phyloP scores from a whole-genome alignment of 805 yeast genomes.

The Jamesozyma spencerorum region DNA sequence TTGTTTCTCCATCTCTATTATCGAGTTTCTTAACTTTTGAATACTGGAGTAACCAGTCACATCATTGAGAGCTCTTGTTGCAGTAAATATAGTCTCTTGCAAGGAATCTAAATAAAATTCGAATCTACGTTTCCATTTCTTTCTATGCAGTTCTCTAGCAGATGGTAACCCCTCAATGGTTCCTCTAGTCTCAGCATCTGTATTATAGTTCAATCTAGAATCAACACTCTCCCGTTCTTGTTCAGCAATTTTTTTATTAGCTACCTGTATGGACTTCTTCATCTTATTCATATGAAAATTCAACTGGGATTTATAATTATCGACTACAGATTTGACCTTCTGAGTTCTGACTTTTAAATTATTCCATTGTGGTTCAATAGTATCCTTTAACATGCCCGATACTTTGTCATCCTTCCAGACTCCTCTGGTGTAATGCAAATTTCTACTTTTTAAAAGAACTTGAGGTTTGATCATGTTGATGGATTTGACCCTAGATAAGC shows the following conservation, averaged over 20 bases:
- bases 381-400: not conserved
- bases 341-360: not conserved
- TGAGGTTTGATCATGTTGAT: no score
- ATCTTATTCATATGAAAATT: slow-evolving; percentile 22
- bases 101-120: slow-evolving; percentile 45
- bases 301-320: slow-evolving; percentile 12
- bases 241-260: slow-evolving; percentile 30
- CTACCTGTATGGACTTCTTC: slow-evolving; percentile 30
- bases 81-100: slow-evolving; percentile 48
- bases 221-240: slow-evolving; percentile 32
- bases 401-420: not conserved
- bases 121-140: slow-evolving; percentile 36
- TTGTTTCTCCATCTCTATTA: slow-evolving; percentile 45
- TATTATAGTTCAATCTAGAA: slow-evolving; percentile 28
- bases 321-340: slow-evolving; percentile 1
- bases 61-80: slow-evolving; percentile 69
- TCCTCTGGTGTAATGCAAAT: not conserved
- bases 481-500: no score
- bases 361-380: slow-evolving; percentile 1
- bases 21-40: slow-evolving; percentile 56
- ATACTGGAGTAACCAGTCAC: slow-evolving; percentile 85
- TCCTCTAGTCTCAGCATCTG: slow-evolving; percentile 27
- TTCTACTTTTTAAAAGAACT: no score
- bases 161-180: slow-evolving; percentile 37
- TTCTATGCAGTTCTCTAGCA: slow-evolving; percentile 34